phyloP scores from a whole-genome alignment of 768 basidiomycete genomes.

The Boletus bicolor region DNA sequence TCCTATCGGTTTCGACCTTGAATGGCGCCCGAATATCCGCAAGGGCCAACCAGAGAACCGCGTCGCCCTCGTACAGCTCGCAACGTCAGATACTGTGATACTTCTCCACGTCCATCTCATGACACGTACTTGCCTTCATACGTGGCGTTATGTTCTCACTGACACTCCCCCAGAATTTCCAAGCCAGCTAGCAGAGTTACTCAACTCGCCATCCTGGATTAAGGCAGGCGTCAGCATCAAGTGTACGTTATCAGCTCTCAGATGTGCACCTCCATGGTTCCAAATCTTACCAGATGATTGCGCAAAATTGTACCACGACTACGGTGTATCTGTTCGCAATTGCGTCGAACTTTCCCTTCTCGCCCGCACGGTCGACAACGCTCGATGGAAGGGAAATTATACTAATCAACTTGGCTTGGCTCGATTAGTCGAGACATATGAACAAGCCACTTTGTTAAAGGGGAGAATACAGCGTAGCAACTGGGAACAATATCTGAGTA shows the following conservation, averaged over 20 bases:
- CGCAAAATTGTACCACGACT: conserved; percentile 55
- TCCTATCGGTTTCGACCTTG: conserved; percentile 67
- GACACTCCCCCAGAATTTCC: conserved; percentile 47
- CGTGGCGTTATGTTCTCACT: neutral
- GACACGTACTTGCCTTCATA: conserved; percentile 32
- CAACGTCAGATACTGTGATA: conserved; percentile 50
- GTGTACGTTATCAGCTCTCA: conserved; percentile 36
- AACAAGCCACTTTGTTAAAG: conserved; percentile 51
- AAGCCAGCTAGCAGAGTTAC: conserved; percentile 44
- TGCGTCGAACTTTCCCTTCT: conserved; percentile 70
- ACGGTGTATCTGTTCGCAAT: conserved; percentile 41
- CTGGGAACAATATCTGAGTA: conserved; percentile 56
- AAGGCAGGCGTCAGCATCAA: conserved; percentile 79
- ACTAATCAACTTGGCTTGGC: conserved; percentile 58
- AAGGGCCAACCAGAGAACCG: conserved; percentile 59
- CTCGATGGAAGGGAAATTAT: conserved; percentile 71
- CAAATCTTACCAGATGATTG: conserved; percentile 52
- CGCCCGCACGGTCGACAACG: conserved; percentile 67
- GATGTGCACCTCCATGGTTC: neutral
- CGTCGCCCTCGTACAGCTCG: conserved; percentile 73
- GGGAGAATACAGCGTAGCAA: conserved; percentile 62
- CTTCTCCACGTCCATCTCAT: conserved; percentile 68
- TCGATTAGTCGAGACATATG: conserved; percentile 60
- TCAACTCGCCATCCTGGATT: conserved; percentile 49
- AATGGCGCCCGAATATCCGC: conserved; percentile 66